Conservation (phyloP, 176 grass and related monocot species). For the Tillandsia fasciculata region DNA sequence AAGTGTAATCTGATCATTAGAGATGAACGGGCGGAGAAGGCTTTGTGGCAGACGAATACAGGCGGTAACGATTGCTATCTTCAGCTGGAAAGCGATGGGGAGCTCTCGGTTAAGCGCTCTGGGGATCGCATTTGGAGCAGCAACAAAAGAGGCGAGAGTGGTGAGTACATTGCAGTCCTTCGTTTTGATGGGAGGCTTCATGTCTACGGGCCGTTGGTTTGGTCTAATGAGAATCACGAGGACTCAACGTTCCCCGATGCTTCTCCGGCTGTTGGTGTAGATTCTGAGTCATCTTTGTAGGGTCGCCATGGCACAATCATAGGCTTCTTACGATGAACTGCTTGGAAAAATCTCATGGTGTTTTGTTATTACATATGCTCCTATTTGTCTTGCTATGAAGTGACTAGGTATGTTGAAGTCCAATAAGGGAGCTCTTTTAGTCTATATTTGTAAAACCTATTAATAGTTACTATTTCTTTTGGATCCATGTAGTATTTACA, state of each 20-base stretch:
- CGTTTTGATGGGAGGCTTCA: constrained; percentile 8
- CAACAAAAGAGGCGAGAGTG: background rate
- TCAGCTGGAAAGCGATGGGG: background rate
- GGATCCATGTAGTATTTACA: no score
- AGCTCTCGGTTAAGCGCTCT: background rate
- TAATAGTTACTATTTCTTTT: no score
- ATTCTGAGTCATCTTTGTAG: background rate
- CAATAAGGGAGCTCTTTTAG: no score
- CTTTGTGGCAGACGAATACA: constrained; percentile 6
- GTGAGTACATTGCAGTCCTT: constrained; percentile 3
- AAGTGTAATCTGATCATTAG: constrained; percentile 9
- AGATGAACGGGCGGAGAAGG: background rate
- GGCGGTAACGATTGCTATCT: background rate
- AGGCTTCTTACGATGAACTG: background rate
- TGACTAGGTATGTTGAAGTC: no score
- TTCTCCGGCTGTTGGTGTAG: background rate
- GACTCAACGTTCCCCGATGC: background rate
- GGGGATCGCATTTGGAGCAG: constrained; percentile 5
- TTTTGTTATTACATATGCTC: no score
- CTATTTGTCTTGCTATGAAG: no score
- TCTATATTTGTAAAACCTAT: no score
- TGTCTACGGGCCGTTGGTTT: constrained; percentile 1
- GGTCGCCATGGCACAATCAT: background rate
- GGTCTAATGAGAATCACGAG: background rate
- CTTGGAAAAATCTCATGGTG: background rate